These are phyloP conservation scores for Penicillium sp. DNA, from an alignment of 2,329 filamentous ascomycete genomes.

Conservation along the genomic window DNA sequence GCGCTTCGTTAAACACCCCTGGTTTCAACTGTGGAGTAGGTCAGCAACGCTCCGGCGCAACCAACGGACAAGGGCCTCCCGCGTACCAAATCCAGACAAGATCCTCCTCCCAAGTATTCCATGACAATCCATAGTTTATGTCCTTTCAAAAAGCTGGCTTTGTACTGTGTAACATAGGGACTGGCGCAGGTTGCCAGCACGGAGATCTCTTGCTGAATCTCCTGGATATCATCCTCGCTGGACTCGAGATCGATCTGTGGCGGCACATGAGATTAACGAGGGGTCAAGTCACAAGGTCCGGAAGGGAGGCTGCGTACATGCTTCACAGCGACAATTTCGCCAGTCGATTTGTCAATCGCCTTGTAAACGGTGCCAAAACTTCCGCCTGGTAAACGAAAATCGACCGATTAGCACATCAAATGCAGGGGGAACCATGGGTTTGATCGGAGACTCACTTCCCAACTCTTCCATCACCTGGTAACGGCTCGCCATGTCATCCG, in stretches of 20 bases:
- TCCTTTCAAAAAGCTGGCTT: constrained; percentile 89
- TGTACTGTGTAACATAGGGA: constrained; percentile 92
- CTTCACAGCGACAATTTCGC: constrained; percentile 93
- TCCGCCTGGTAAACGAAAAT: constrained; percentile 55
- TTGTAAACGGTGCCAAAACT: constrained; percentile 98
- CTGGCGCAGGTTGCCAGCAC: constrained; percentile 93
- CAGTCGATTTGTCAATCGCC: constrained; percentile 82
- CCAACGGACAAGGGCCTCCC: constrained; percentile 1
- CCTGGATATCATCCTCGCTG: constrained; percentile 95
- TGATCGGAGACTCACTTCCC: constrained; percentile 62
- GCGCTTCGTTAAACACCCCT: constrained; percentile 76
- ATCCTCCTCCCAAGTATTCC: constrained; percentile 94
- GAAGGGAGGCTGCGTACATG: constrained; percentile 56
- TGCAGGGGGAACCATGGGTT: constrained; percentile 1
- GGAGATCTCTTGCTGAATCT: constrained; percentile 95
- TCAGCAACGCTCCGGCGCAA: constrained; percentile 14
- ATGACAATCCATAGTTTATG: constrained; percentile 99
- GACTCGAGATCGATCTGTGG: constrained; percentile 92
- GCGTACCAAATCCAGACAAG: constrained; percentile 81
- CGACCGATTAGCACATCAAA: constrained; percentile 13
- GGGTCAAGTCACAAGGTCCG: neutral
- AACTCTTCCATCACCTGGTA: constrained; percentile 96
- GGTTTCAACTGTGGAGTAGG: constrained; percentile 69
- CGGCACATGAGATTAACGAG: constrained; percentile 13
- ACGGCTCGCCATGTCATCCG: constrained; percentile 63